Percentiles rank a stretch among this genome's conserved stretches.
phyloP scores from a whole-genome alignment of 2,329 filamentous ascomycete genomes.

The Neofusicoccum laricinum region DNA sequence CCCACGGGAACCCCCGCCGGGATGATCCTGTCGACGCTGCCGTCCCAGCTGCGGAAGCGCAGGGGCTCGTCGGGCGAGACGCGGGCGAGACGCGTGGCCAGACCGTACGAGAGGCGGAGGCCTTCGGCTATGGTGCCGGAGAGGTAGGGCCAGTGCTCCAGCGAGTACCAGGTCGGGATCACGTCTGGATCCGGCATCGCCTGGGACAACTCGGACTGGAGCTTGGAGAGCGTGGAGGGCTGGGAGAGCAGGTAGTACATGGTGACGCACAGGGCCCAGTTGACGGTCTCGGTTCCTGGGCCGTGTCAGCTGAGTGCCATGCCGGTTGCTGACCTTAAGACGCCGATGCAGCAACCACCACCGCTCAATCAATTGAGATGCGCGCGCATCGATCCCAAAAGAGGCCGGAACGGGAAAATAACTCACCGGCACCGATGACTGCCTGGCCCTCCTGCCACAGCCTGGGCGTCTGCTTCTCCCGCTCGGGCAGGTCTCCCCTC shows the following conservation, averaged over 20 bases:
- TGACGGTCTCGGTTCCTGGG: slow-evolving; percentile 40
- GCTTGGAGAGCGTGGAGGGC: slow-evolving; percentile 25
- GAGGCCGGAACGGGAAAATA: neutral
- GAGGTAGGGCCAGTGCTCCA: slow-evolving; percentile 20
- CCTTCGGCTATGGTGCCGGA: slow-evolving; percentile 21
- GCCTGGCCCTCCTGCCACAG: slow-evolving; percentile 18
- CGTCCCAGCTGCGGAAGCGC: slow-evolving; percentile 12
- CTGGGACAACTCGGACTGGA: slow-evolving; percentile 35
- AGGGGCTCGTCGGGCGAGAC: slow-evolving; percentile 17
- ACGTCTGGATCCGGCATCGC: neutral
- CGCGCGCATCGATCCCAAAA: neutral
- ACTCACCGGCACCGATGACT: slow-evolving; percentile 19
- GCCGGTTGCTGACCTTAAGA: no score
- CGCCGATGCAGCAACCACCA: no score
- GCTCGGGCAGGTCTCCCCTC: slow-evolving; percentile 13
- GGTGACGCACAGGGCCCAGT: slow-evolving; percentile 32
- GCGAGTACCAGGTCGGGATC: neutral
- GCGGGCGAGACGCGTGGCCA: slow-evolving; percentile 21
- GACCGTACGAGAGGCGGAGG: slow-evolving; percentile 19
- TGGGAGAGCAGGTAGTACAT: slow-evolving; percentile 37
- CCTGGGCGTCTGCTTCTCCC: slow-evolving; percentile 16
- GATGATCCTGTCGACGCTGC: slow-evolving; percentile 1
- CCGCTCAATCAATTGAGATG: no score
- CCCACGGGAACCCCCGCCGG: slow-evolving; percentile 19
- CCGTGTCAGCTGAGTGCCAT: slow-evolving; percentile 11